These are phyloP conservation scores for Blastobotrys elegans DNA, from an alignment of 1,139 yeast genomes.

Conservation along the genomic window DNA sequence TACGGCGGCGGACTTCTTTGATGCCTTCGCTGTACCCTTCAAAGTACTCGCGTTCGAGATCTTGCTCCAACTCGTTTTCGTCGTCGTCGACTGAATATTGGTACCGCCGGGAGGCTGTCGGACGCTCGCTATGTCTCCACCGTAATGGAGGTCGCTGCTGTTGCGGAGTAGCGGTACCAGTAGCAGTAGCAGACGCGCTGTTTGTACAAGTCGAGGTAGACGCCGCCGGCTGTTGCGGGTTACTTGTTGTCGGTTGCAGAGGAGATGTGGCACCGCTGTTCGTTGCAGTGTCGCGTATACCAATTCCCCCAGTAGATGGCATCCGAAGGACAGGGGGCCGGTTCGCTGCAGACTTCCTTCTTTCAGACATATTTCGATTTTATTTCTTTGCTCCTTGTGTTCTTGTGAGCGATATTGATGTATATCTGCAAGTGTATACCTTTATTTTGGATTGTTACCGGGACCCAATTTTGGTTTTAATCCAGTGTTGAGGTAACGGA, in stretches of 20 bases:
- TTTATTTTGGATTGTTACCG: no score
- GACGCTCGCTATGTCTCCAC: constrained; percentile 18
- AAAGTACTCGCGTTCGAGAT: constrained; percentile 54
- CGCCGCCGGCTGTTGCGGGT: not conserved
- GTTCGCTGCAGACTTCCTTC: not conserved
- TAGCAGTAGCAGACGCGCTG: not conserved
- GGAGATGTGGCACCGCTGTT: not conserved
- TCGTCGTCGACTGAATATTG: constrained; percentile 61
- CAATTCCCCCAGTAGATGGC: constrained; percentile 1
- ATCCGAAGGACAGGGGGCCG: constrained; percentile 10
- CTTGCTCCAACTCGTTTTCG: constrained; percentile 56
- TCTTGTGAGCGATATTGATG: no score
- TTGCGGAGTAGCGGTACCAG: no score
- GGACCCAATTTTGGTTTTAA: no score
- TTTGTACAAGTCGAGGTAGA: not conserved
- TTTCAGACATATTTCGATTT: constrained; percentile 5
- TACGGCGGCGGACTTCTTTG: constrained; percentile 33
- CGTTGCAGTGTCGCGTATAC: not conserved
- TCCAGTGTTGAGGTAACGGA: no score
- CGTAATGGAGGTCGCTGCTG: constrained; percentile 18
- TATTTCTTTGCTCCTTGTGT: not conserved
- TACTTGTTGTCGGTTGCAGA: not conserved
- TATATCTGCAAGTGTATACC: no score
- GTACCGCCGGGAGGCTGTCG: constrained; percentile 18
- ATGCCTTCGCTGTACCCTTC: constrained; percentile 74